Evolutionary conservation across 805 yeast genomes (phyloP).

Genomic region (Clavispora phyllophila): DNA sequence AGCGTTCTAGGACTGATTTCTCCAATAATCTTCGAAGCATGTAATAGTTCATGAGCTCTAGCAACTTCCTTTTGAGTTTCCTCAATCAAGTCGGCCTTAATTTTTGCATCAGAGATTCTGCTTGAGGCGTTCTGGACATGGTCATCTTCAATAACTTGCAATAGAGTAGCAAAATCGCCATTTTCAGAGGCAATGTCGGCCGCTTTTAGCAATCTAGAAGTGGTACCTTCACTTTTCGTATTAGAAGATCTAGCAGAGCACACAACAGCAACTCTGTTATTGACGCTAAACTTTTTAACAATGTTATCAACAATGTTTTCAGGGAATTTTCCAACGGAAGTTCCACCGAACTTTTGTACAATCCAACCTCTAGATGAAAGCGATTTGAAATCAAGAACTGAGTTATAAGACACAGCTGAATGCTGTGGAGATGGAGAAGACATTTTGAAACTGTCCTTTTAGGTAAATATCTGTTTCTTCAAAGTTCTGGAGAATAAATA

Average conservation of each 20-base stretch:
- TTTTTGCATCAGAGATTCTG: constrained; percentile 39
- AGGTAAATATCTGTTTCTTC: neutral
- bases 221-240: constrained; percentile 92
- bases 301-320: constrained; percentile 80
- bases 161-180: constrained; percentile 50
- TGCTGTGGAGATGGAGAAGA: constrained; percentile 14
- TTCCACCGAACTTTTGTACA: constrained; percentile 94
- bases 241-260: constrained; percentile 93
- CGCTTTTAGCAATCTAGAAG: constrained; percentile 78
- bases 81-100: constrained; percentile 50
- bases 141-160: constrained; percentile 69
- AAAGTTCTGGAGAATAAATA: neutral
- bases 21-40: constrained; percentile 87
- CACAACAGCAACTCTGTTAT: constrained; percentile 79
- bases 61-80: constrained; percentile 65
- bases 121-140: constrained; percentile 69
- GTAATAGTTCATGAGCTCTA: constrained; percentile 61
- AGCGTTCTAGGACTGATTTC: constrained; percentile 85
- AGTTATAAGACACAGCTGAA: constrained; percentile 31
- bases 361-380: constrained; percentile 31
- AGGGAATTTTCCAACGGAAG: constrained; percentile 94
- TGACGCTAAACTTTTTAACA: constrained; percentile 58
- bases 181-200: constrained; percentile 72
- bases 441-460: neutral
- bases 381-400: constrained; percentile 34